Evolutionary conservation across 495 filamentous ascomycete genomes (phyloP).

Genomic region (Penicillium ochrochloron): DNA sequence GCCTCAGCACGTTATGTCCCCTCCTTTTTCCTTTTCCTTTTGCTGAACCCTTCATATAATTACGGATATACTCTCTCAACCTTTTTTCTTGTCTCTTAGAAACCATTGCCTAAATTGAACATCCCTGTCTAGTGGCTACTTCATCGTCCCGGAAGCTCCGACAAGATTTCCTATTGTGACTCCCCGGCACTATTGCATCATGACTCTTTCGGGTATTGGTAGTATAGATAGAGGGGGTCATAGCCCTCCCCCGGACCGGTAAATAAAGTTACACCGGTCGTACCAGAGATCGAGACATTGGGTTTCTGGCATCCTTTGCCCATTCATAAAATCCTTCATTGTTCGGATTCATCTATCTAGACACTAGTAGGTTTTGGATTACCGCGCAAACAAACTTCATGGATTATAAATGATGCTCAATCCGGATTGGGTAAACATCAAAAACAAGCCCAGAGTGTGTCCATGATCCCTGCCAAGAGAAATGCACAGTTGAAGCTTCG

Average conservation of each 20-base stretch:
- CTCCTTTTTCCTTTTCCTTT: neutral
- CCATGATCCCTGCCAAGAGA: conserved; percentile 8
- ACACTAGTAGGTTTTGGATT: neutral
- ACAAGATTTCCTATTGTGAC: neutral
- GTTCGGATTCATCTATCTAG: neutral
- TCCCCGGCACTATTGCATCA: conserved; percentile 15
- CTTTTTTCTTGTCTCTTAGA: conserved; percentile 7
- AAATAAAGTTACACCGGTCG: conserved; percentile 8
- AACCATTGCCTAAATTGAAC: conserved; percentile 12
- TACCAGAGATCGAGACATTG: neutral
- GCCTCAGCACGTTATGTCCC: neutral
- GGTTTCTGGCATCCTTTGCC: neutral
- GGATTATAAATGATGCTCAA: neutral
- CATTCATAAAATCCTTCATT: neutral
- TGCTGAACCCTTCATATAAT: neutral
- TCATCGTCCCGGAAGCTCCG: neutral
- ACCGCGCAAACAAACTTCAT: neutral
- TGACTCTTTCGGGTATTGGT: neutral
- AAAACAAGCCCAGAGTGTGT: conserved; percentile 5
- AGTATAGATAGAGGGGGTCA: conserved; percentile 4
- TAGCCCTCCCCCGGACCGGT: conserved; percentile 8
- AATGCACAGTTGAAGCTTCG: conserved; percentile 21
- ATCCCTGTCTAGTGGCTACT: neutral
- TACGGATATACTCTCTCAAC: conserved; percentile 11
- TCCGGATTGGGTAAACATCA: conserved; percentile 2